These are phyloP conservation scores for Trichoderma orchidacearum DNA, from an alignment of 495 filamentous ascomycete species.

Conservation along the genomic window DNA sequence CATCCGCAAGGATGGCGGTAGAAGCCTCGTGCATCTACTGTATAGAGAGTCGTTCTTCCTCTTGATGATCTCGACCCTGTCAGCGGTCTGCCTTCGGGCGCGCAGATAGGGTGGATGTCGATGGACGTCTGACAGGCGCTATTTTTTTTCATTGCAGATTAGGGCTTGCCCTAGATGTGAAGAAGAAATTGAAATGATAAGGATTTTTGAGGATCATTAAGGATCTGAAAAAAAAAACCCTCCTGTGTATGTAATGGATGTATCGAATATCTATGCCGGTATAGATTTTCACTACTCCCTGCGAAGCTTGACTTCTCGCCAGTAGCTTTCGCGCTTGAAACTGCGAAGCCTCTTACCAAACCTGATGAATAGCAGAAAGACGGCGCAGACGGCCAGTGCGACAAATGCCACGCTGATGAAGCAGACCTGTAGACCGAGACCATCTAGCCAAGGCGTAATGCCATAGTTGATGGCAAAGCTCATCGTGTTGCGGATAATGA, in stretches of 20 bases:
- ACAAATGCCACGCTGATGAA: slow-evolving; percentile 50
- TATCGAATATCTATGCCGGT: too few species aligned
- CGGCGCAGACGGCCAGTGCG: slow-evolving; percentile 36
- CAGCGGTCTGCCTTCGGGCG: slow-evolving; percentile 38
- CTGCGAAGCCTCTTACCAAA: slow-evolving; percentile 33
- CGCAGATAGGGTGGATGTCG: slow-evolving; percentile 41
- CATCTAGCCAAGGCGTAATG: slow-evolving; percentile 48
- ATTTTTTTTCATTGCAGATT: slow-evolving; percentile 33
- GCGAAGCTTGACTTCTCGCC: slow-evolving; percentile 18
- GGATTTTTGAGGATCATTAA: too few species aligned
- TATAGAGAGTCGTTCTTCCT: slow-evolving; percentile 29
- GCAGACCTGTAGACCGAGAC: slow-evolving; percentile 47
- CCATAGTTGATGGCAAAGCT: slow-evolving; percentile 30
- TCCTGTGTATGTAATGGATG: too few species aligned
- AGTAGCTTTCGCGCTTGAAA: slow-evolving; percentile 23
- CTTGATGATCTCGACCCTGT: slow-evolving; percentile 47
- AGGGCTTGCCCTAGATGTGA: slow-evolving; percentile 22
- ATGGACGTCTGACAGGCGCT: slow-evolving; percentile 51
- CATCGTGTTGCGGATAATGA: slow-evolving; percentile 56
- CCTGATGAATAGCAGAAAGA: slow-evolving; percentile 42
- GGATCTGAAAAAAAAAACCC: too few species aligned
- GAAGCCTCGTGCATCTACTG: slow-evolving; percentile 15
- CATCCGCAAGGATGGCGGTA: slow-evolving; percentile 37
- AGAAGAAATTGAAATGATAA: too few species aligned
- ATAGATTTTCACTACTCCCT: not conserved